phyloP scores from a whole-genome alignment of 2,329 filamentous ascomycete genomes.

The Decorospora gaudefroyi region DNA sequence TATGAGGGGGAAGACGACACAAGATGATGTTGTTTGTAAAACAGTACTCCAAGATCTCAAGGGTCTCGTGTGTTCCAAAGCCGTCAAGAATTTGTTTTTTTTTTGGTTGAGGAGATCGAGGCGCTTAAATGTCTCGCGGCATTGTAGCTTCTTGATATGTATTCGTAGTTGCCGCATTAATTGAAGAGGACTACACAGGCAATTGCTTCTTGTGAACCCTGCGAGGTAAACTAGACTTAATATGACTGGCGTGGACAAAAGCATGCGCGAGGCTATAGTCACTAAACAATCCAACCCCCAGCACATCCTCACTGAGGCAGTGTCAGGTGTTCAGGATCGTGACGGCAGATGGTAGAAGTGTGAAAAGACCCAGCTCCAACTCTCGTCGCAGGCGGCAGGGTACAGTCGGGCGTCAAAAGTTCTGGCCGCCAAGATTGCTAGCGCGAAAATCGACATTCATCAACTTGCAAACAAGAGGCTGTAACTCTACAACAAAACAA shows the following conservation, averaged over 20 bases:
- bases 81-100: not conserved
- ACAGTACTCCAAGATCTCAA: slow-evolving; percentile 40
- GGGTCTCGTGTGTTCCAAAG: slow-evolving; percentile 38
- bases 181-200: not conserved
- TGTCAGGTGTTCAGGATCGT: too few relatives aligned
- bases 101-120: not conserved
- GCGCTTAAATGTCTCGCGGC: not conserved
- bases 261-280: too few relatives aligned
- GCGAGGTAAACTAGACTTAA: too few relatives aligned
- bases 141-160: not conserved
- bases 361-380: too few relatives aligned
- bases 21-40: slow-evolving; percentile 43
- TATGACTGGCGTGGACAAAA: too few relatives aligned
- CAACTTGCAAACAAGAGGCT: not conserved
- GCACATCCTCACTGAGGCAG: too few relatives aligned
- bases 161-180: not conserved
- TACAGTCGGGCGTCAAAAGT: not conserved
- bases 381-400: too few relatives aligned
- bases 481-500: not conserved
- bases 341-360: too few relatives aligned
- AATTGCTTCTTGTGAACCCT: too few relatives aligned
- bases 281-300: too few relatives aligned
- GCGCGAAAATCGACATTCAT: not conserved
- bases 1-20: slow-evolving; percentile 36
- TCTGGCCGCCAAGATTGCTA: not conserved